Evolutionary conservation across 768 basidiomycete species (phyloP), one percentile per base, ranked within the genome.

Genomic region (Pisolithus sp.): DNA sequence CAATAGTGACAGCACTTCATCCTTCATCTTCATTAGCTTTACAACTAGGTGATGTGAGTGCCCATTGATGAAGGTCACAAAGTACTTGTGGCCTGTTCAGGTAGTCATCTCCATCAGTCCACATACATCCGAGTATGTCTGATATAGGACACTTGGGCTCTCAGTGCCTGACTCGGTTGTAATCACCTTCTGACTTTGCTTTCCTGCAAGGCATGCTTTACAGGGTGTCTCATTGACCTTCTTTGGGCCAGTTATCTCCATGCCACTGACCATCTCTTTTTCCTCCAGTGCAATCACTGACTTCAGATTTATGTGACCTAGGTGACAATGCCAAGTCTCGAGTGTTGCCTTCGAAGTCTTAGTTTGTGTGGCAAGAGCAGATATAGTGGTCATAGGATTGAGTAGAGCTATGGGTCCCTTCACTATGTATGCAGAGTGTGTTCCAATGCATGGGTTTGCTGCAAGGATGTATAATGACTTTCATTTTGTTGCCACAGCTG

Each of bases 121-220:
- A 23, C 59, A 64, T 0, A 67, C 23, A 30, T 67, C 61, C 0
- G 54, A 57, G 48, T 57, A 62, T 30, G 20, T 54, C 20, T 17
- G 45, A 49, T 28, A 30, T 0, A 46, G 48, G 7, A 50, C 23
- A n/a, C 20, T 26, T 13, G 44, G 53, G 26, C 21, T 52, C 23
- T 51, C 12, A 20, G 51, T 31, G 5, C 7, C 38, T 3, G 58
- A 55, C 24, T 46, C 9, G 15, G 57, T 54, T 4, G 49, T 53
- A 36, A 62, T 58, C 1, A 48, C 39, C 9, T 50, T 37, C 6
- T 52, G 47, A 0, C 57, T 21, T 37, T 66, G 60, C 44, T 67
- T 68, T 13, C 62, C 64, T 39, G 57, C 24, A 10, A 63, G 54
- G 50, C 65, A 63, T 5, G 56, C 36, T 31, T 43, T 50, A 37